Base-by-base conservation (phyloP, 2,329 filamentous ascomycete species). In the Hymenoscyphus occultus region DNA sequence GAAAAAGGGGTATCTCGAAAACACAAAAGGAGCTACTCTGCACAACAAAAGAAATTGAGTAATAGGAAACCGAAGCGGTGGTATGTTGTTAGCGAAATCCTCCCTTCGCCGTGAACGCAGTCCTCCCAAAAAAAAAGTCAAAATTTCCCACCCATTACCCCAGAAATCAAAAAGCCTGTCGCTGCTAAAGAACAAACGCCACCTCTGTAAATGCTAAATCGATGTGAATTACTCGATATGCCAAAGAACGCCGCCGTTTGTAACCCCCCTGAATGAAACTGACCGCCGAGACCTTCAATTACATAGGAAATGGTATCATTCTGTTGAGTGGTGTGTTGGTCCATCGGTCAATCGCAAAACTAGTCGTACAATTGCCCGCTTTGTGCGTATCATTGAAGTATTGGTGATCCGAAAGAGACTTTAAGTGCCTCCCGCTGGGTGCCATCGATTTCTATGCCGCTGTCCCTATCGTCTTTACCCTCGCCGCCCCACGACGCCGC, bases 381-480 rank as follows among this genome's bases (percentile, higher is more conserved):
- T 28, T 66, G 57, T 62, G 59, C 22, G 35, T 40, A 35, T 51
- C 58, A 61, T 64, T 48, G 31, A n/a, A n/a, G 16, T 57, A 19
- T 22, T 48, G 39, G 57, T 35, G 62, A 22, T 12, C 31, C 51
- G 16, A 61, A 54, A 39, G 57, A 51, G 51, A 3, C 35, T 39
- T 16, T 42, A 5, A 64, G 35, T 57, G 13, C 32, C 28, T 62
- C 59, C 56, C 54, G 64, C 58, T 68, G 69, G 48, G 62, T 59
- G n/a, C 60, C 67, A 39, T 72, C 72, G 10, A 74, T 56, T 45
- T 74, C 72, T 39, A 74, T 70, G 5, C 72, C 73, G 56, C 70
- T 74, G 48, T 74, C 73, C 51, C 72, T 69, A 64, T 75, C 73
- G 54, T 73, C 72, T 63, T 63, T 70, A 19, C 67, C 67, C 40